Percentiles rank a stretch among this genome's conserved stretches.
Evolutionary conservation across 2,329 filamentous ascomycete species (phyloP).

Genomic region (Talaromyces amestolkiae): DNA sequence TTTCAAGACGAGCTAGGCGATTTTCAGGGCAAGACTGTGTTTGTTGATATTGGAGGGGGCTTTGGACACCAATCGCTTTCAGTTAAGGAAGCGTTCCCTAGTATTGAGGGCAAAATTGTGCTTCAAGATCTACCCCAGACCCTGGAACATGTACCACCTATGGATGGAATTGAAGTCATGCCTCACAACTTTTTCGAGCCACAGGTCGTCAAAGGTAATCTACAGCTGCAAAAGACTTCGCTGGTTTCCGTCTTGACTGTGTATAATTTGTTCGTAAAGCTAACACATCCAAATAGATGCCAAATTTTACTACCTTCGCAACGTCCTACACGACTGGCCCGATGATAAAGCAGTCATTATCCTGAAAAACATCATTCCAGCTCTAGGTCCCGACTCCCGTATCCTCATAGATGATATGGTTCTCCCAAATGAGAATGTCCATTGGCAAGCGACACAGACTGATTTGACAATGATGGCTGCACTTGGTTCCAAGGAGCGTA

Average conservation of each 20-base stretch:
- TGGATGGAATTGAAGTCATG: constrained; percentile 9
- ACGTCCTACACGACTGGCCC: constrained; percentile 27
- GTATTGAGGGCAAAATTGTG: neutral
- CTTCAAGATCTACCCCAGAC: constrained; percentile 9
- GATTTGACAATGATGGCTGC: constrained; percentile 42
- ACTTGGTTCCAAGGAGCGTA: constrained; percentile 37
- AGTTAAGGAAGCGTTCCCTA: neutral
- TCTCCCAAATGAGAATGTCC: constrained; percentile 34
- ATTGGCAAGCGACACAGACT: constrained; percentile 31
- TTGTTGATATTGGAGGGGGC: constrained; percentile 14
- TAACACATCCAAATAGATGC: neutral
- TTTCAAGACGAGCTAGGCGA: neutral
- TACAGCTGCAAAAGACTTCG: no score
- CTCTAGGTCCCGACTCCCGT: constrained; percentile 35
- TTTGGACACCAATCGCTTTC: constrained; percentile 10
- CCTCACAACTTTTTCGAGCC: constrained; percentile 19
- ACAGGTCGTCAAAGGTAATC: constrained; percentile 17
- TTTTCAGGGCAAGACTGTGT: neutral
- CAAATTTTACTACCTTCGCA: constrained; percentile 26
- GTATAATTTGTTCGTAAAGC: neutral
- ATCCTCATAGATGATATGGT: constrained; percentile 48
- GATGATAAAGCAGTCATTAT: constrained; percentile 24
- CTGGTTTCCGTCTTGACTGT: no score
- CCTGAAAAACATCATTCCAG: constrained; percentile 29
- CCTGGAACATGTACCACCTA: neutral